phyloP scores from a whole-genome alignment of 2,329 filamentous ascomycete genomes.

The Ophiostoma populinum region DNA sequence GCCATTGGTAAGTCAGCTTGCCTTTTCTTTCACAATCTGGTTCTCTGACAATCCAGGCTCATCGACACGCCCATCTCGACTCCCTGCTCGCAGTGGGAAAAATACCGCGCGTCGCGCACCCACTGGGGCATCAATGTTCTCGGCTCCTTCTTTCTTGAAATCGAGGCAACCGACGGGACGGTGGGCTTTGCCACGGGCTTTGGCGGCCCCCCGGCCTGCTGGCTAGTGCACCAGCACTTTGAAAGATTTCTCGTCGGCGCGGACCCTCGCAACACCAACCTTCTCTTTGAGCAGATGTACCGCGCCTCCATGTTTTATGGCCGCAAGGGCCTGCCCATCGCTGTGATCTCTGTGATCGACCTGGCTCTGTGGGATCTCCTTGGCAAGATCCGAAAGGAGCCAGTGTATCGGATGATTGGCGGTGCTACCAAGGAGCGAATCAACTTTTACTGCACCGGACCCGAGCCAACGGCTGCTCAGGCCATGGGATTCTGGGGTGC shows the following conservation, averaged over 20 bases:
- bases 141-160: constrained; percentile 79
- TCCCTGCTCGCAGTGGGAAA: constrained; percentile 75
- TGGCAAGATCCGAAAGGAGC: constrained; percentile 80
- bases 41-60: constrained; percentile 42
- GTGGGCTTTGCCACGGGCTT: constrained; percentile 90
- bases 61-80: constrained; percentile 87
- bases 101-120: constrained; percentile 74
- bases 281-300: constrained; percentile 94
- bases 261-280: constrained; percentile 79
- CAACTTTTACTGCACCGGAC: constrained; percentile 89
- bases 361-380: constrained; percentile 84
- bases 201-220: constrained; percentile 82
- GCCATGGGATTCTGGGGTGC: constrained; percentile 78
- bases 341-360: constrained; percentile 88
- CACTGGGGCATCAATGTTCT: constrained; percentile 94
- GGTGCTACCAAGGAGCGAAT: constrained; percentile 71
- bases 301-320: constrained; percentile 92
- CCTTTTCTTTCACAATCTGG: background rate
- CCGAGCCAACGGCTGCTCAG: constrained; percentile 64
- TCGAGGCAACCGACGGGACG: constrained; percentile 79
- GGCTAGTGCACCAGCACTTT: constrained; percentile 87
- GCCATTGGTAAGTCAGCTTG: constrained; percentile 39
- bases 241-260: constrained; percentile 78
- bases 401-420: constrained; percentile 87
- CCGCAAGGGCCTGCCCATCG: constrained; percentile 75